These are phyloP conservation scores for Imleria badia DNA, from an alignment of 768 basidiomycete species.

Conservation along the genomic window DNA sequence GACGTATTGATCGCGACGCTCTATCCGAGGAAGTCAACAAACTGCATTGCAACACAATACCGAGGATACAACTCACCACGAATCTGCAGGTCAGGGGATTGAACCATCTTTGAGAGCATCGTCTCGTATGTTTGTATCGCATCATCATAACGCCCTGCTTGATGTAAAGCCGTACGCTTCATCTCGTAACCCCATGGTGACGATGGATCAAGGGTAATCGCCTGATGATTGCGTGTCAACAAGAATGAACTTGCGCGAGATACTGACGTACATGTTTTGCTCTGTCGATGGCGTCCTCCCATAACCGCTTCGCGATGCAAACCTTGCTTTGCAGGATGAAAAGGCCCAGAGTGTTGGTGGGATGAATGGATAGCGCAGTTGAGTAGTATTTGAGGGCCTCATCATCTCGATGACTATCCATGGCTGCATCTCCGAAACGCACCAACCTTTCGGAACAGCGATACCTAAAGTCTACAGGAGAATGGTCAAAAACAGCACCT, in stretches of 20 bases:
- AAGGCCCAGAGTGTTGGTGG: not conserved
- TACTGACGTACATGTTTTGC: not conserved
- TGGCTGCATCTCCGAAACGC: not conserved
- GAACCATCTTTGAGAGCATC: not conserved
- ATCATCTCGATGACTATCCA: not conserved
- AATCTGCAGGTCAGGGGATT: not conserved
- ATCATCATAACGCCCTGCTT: not conserved
- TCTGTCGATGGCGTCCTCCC: not conserved
- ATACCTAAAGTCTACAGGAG: not conserved
- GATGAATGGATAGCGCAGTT: not conserved
- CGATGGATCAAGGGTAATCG: not conserved
- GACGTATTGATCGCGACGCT: not conserved
- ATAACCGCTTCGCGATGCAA: not conserved
- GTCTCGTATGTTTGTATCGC: not conserved
- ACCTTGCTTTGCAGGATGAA: not conserved
- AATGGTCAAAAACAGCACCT: not conserved
- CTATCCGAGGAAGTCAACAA: not conserved
- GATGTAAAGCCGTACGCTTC: not conserved
- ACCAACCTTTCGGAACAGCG: not conserved
- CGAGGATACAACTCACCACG: not conserved
- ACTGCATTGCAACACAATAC: too few relatives aligned
- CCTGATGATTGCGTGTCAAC: not conserved
- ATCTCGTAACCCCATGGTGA: not conserved
- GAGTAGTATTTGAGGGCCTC: not conserved
- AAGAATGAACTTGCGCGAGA: not conserved